Conservation (phyloP, 2,329 filamentous ascomycete genomes). For the Byssothecium circinans region DNA sequence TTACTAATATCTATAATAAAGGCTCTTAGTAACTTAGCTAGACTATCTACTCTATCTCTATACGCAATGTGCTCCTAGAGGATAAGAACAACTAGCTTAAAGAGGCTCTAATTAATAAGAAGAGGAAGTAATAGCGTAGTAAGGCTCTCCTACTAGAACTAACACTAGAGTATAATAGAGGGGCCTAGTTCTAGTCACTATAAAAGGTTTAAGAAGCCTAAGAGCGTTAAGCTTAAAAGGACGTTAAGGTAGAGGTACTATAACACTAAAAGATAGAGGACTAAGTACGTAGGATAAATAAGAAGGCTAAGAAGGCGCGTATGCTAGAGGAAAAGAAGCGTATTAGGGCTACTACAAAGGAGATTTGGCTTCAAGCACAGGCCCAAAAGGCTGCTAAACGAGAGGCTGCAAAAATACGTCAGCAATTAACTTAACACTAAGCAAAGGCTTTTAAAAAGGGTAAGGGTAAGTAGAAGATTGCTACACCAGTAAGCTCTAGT, state of each 20-base stretch:
- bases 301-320: neutral
- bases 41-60: constrained; percentile 5
- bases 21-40: constrained; percentile 6
- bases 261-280: constrained; percentile 2
- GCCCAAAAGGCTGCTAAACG: no score
- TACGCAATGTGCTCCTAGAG: constrained; percentile 8
- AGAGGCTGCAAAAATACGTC: no score
- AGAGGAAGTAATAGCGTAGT: constrained; percentile 9
- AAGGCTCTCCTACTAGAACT: constrained; percentile 10
- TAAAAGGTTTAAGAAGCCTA: constrained; percentile 4
- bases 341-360: no score
- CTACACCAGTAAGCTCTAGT: no score
- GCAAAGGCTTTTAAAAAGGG: no score
- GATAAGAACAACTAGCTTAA: constrained; percentile 7
- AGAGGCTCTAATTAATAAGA: constrained; percentile 6
- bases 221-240: neutral
- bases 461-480: no score
- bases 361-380: no score
- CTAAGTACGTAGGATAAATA: neutral
- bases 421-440: no score
- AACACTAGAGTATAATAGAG: constrained; percentile 10
- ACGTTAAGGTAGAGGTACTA: neutral
- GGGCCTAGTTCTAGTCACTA: constrained; percentile 12
- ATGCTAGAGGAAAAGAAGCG: no score
- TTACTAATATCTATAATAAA: neutral